Percentiles rank a stretch among this genome's conserved stretches.
Evolutionary conservation across 2,329 filamentous ascomycete genomes (phyloP).

Genomic region (Fusarium tupiense): DNA sequence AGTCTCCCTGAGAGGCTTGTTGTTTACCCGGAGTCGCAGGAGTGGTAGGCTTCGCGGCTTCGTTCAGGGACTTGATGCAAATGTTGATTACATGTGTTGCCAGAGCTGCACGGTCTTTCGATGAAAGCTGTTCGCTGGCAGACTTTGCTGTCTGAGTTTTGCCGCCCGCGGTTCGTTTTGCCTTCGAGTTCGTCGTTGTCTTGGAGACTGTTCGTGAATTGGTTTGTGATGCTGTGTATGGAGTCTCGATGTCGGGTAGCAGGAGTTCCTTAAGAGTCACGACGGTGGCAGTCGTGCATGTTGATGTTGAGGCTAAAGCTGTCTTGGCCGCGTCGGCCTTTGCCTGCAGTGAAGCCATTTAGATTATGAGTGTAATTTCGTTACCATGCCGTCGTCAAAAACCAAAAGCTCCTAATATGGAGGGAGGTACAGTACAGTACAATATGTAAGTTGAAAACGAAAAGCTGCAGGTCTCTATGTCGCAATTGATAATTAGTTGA

Average conservation of each 20-base stretch:
- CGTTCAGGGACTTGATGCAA: conserved; percentile 73
- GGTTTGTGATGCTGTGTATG: conserved; percentile 41
- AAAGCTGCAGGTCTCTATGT: conserved; percentile 33
- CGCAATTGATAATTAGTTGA: conserved; percentile 19
- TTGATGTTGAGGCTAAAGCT: conserved; percentile 62
- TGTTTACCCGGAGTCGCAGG: conserved; percentile 46
- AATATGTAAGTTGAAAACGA: conserved; percentile 37
- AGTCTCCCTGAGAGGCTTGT: conserved; percentile 49
- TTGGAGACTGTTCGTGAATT: conserved; percentile 43
- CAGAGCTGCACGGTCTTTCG: conserved; percentile 69
- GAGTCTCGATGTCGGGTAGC: conserved; percentile 46
- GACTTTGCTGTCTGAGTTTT: conserved; percentile 25
- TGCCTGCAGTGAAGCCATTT: conserved; percentile 56
- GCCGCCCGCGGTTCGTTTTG: conserved; percentile 31
- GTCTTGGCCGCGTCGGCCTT: conserved; percentile 63
- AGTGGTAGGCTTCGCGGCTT: conserved; percentile 65
- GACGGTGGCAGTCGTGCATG: conserved; percentile 62
- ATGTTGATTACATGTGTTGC: conserved; percentile 79
- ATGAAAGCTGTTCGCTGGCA: conserved; percentile 41
- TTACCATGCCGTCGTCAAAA: conserved; percentile 49
- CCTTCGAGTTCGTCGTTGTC: conserved; percentile 38
- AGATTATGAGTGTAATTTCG: conserved; percentile 39
- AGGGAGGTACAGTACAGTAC: conserved; percentile 33
- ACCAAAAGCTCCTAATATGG: conserved; percentile 38
- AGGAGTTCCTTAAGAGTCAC: conserved; percentile 60